phyloP scores from a whole-genome alignment of 805 yeast species.

The Metschnikowia cerradonensis region DNA sequence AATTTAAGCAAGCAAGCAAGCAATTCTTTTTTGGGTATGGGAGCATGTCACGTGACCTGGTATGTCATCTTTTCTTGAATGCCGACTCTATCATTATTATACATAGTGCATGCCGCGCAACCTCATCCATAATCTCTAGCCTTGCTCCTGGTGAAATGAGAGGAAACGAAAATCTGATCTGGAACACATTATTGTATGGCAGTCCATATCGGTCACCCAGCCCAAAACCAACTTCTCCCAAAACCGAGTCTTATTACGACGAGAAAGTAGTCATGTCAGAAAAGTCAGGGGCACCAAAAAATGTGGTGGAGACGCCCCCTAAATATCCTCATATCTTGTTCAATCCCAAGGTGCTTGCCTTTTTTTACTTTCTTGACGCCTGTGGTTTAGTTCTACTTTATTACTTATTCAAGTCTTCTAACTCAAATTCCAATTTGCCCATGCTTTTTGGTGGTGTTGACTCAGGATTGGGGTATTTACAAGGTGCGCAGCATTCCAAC shows the following conservation, averaged over 20 bases:
- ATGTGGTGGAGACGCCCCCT: not conserved
- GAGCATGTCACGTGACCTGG: too few species aligned
- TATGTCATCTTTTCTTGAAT: not conserved
- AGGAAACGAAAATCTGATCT: constrained; percentile 13
- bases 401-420: not conserved
- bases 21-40: too few species aligned
- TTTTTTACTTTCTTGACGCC: too few species aligned
- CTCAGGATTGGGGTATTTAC: not conserved
- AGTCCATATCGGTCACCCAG: not conserved
- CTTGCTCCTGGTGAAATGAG: not conserved
- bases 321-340: not conserved
- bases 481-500: not conserved
- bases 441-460: not conserved
- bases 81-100: not conserved
- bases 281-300: not conserved
- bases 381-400: not conserved
- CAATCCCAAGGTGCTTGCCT: not conserved
- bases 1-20: too few species aligned
- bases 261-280: not conserved
- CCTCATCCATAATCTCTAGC: not conserved
- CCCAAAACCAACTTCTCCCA: not conserved
- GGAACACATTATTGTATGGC: constrained; percentile 17
- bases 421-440: not conserved
- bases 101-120: not conserved
- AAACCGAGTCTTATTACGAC: not conserved